Evolutionary conservation across 345 rosid genomes (phyloP).

Genomic region (Sonneratia alba): DNA sequence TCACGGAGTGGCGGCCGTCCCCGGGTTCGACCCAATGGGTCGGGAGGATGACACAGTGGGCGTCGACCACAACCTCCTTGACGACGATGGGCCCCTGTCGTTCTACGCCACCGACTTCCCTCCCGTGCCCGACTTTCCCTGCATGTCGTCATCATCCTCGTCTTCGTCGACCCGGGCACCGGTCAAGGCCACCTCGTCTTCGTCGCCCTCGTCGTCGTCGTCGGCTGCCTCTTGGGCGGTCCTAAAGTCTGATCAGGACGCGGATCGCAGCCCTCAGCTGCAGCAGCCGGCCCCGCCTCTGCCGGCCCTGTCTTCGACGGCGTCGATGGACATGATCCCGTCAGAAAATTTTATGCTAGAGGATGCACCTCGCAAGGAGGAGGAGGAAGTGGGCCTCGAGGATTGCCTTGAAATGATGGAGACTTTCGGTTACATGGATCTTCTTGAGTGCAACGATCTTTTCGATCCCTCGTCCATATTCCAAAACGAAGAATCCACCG

Average conservation of each 20-base stretch:
- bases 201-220: slow-evolving; percentile 62
- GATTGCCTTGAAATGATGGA: slow-evolving; percentile 74
- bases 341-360: slow-evolving; percentile 16
- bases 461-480: slow-evolving; percentile 68
- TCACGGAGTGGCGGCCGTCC: neutral
- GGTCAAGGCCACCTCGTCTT: slow-evolving; percentile 42
- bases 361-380: neutral
- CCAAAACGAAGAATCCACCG: slow-evolving; percentile 27
- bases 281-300: neutral
- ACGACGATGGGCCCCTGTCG: slow-evolving; percentile 37
- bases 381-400: slow-evolving; percentile 9
- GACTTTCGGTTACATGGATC: slow-evolving; percentile 75
- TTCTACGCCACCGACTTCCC: slow-evolving; percentile 62
- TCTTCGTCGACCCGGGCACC: slow-evolving; percentile 79
- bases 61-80: slow-evolving; percentile 23
- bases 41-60: slow-evolving; percentile 36
- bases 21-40: neutral
- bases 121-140: slow-evolving; percentile 67
- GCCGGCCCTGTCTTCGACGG: slow-evolving; percentile 55
- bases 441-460: slow-evolving; percentile 54
- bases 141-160: slow-evolving; percentile 97
- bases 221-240: slow-evolving; percentile 78
- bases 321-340: slow-evolving; percentile 50
- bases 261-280: slow-evolving; percentile 15
- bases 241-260: slow-evolving; percentile 53